Conservation (phyloP, 805 yeast species). For the Zygosaccharomyces bisporus region DNA sequence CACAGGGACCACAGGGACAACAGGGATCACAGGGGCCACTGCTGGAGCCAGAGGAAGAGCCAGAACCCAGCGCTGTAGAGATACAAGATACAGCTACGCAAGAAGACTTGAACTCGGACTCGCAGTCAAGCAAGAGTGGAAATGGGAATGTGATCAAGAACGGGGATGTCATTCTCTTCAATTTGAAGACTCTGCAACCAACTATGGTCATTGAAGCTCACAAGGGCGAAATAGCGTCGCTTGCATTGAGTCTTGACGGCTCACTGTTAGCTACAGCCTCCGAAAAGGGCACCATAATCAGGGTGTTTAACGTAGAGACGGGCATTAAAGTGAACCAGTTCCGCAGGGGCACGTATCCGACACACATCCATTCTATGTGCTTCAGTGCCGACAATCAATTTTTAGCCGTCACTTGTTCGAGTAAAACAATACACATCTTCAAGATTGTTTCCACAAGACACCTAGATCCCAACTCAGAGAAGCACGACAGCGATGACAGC, state of each 20-base stretch:
- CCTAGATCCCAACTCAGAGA: constrained; percentile 9
- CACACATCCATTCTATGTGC: constrained; percentile 69
- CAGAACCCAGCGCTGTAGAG: constrained; percentile 25
- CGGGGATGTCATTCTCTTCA: constrained; percentile 68
- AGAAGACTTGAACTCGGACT: constrained; percentile 3
- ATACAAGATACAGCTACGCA: constrained; percentile 27
- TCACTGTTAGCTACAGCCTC: constrained; percentile 67
- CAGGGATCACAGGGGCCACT: constrained; percentile 2
- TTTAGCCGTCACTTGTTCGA: constrained; percentile 79
- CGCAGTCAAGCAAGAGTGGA: constrained; percentile 31
- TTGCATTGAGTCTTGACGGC: constrained; percentile 64
- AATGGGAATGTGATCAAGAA: constrained; percentile 32
- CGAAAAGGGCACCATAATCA: constrained; percentile 70
- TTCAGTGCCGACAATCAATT: constrained; percentile 69
- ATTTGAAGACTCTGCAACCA: constrained; percentile 59
- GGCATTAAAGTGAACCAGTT: constrained; percentile 65
- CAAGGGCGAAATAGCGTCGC: constrained; percentile 60
- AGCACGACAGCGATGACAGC: constrained; percentile 38
- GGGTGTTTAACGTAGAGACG: constrained; percentile 61
- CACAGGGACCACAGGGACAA: constrained; percentile 3
- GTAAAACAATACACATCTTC: constrained; percentile 91
- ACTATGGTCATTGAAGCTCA: constrained; percentile 70
- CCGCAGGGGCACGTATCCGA: constrained; percentile 80
- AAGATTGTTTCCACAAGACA: constrained; percentile 43
- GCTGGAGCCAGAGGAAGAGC: constrained; percentile 1